phyloP scores from a whole-genome alignment of 257 asterid genomes.

The Mitragyna speciosa region DNA sequence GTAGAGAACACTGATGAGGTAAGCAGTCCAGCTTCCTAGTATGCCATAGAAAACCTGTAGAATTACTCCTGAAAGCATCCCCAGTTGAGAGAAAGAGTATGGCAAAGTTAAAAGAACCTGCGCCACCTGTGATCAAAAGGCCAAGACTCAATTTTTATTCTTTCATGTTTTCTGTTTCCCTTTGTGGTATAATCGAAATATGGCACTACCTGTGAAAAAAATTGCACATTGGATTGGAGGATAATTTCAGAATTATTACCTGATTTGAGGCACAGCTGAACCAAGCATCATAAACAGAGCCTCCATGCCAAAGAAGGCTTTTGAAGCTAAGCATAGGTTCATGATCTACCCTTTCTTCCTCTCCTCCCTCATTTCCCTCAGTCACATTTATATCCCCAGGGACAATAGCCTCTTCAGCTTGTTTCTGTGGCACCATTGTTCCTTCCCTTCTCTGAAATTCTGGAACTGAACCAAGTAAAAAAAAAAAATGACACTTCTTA shows the following conservation, averaged over 20 bases:
- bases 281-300: slow-evolving; percentile 91
- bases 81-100: slow-evolving; percentile 86
- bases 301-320: slow-evolving; percentile 81
- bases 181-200: neutral
- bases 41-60: slow-evolving; percentile 72
- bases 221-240: no score
- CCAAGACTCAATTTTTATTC: neutral
- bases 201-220: neutral
- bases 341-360: slow-evolving; percentile 37
- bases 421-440: slow-evolving; percentile 61
- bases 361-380: slow-evolving; percentile 39
- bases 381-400: slow-evolving; percentile 33
- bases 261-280: slow-evolving; percentile 91
- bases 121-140: slow-evolving; percentile 53
- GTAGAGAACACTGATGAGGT: slow-evolving; percentile 73
- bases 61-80: slow-evolving; percentile 66
- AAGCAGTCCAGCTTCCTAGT: slow-evolving; percentile 90
- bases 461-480: neutral
- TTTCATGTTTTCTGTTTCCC: neutral
- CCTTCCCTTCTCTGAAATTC: slow-evolving; percentile 9
- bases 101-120: slow-evolving; percentile 87
- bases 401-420: slow-evolving; percentile 77
- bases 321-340: slow-evolving; percentile 37
- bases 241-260: slow-evolving; percentile 24
- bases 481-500: neutral